Evolutionary conservation across 2,329 filamentous ascomycete species (phyloP).

Genomic region (Alternaria tenuissima): DNA sequence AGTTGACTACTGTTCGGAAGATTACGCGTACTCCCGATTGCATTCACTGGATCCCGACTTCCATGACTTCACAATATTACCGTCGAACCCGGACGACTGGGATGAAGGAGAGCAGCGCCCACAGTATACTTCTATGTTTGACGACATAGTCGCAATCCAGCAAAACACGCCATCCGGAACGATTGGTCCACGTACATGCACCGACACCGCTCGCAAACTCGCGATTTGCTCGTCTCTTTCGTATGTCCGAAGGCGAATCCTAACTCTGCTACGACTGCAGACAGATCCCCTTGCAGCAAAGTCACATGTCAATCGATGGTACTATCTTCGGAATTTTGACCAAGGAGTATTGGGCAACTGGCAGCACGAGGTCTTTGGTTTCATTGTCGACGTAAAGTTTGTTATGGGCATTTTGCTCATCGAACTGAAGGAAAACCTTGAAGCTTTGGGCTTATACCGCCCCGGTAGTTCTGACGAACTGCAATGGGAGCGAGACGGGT

Average conservation of each 20-base stretch:
- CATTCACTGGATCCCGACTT: slow-evolving; percentile 6
- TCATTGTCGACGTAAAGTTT: too few relatives aligned
- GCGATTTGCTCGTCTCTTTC: slow-evolving; percentile 2
- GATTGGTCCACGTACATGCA: not conserved
- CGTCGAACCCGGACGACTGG: not conserved
- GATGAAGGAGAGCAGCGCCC: not conserved
- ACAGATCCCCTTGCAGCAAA: too few relatives aligned
- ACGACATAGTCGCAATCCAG: slow-evolving; percentile 1
- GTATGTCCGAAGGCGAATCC: not conserved
- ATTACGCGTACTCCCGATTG: slow-evolving; percentile 7
- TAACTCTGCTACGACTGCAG: too few relatives aligned
- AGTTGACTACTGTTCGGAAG: not conserved
- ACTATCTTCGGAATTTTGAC: too few relatives aligned
- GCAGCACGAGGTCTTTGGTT: too few relatives aligned
- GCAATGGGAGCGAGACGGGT: slow-evolving; percentile 2
- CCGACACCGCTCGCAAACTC: slow-evolving; percentile 6
- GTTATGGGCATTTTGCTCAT: too few relatives aligned
- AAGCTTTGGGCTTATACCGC: not conserved
- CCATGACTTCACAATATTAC: not conserved
- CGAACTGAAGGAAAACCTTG: too few relatives aligned
- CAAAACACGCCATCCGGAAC: not conserved
- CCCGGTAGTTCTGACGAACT: not conserved
- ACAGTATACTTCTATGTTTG: not conserved
- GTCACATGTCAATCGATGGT: too few relatives aligned
- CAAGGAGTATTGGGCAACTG: too few relatives aligned